Percentiles rank a stretch among this genome's conserved stretches.
phyloP scores from a whole-genome alignment of 352 stramenopile species.

The Phytophthora lateralis region DNA sequence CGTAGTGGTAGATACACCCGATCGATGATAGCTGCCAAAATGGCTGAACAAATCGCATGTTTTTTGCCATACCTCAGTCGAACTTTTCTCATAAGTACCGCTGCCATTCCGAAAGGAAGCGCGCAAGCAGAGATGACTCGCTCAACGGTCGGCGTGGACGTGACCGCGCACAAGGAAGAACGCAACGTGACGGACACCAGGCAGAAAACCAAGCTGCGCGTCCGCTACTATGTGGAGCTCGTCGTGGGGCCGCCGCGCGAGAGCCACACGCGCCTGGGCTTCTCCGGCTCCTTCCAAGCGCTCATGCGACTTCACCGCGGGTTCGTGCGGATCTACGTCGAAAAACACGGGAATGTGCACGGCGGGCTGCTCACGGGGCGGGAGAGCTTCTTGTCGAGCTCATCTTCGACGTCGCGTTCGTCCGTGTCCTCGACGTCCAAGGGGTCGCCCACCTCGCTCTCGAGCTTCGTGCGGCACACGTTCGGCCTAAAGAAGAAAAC shows the following conservation, averaged over 20 bases:
- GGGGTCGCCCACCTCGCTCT: conserved; percentile 35
- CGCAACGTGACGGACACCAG: conserved; percentile 51
- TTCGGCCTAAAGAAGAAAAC: conserved; percentile 37
- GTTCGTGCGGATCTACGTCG: conserved; percentile 48
- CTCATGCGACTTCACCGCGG: conserved; percentile 56
- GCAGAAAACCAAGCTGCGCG: conserved; percentile 51
- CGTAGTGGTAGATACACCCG: neutral
- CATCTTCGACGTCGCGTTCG: conserved; percentile 53
- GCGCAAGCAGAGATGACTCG: conserved; percentile 22
- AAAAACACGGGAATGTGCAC: conserved; percentile 41
- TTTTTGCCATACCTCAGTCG: too few relatives aligned
- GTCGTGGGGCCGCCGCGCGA: conserved; percentile 55
- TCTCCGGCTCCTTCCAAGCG: conserved; percentile 68
- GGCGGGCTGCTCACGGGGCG: conserved; percentile 22
- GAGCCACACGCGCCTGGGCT: conserved; percentile 63
- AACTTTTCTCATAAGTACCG: neutral
- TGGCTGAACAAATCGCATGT: too few relatives aligned
- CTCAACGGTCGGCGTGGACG: conserved; percentile 52
- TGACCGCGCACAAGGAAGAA: conserved; percentile 72
- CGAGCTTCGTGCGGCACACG: conserved; percentile 32
- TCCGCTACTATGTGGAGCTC: conserved; percentile 79
- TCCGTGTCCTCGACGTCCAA: conserved; percentile 43
- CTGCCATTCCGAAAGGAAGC: conserved; percentile 4
- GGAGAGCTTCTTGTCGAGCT: conserved; percentile 50
- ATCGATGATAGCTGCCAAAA: neutral